phyloP scores from a whole-genome alignment of 2,329 filamentous ascomycete species.

The Aspergillus texensis region DNA sequence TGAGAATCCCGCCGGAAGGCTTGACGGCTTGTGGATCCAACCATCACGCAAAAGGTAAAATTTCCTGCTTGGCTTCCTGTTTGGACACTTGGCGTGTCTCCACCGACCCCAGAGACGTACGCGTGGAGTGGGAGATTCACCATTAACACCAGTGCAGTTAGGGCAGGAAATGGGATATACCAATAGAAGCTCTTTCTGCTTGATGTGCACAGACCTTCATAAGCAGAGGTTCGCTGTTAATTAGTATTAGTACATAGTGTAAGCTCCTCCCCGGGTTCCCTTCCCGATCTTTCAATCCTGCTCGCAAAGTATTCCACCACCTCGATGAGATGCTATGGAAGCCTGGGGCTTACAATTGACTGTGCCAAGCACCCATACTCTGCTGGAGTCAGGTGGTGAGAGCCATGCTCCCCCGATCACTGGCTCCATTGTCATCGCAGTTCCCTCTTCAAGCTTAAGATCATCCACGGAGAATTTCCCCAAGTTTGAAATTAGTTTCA shows the following conservation, averaged over 20 bases:
- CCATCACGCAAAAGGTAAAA: neutral
- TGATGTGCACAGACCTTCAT: neutral
- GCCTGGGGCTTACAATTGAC: neutral
- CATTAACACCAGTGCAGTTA: neutral
- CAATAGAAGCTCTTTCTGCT: neutral
- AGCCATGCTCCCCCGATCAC: neutral
- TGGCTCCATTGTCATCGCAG: neutral
- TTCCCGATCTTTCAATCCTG: neutral
- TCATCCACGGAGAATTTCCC: neutral
- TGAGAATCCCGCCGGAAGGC: neutral
- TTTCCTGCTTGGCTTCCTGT: constrained; percentile 2
- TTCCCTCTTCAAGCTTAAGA: neutral
- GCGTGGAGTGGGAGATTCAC: too few relatives aligned
- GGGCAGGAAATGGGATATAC: neutral
- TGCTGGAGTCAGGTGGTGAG: neutral
- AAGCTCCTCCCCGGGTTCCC: neutral
- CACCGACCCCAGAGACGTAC: neutral
- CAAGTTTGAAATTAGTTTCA: neutral
- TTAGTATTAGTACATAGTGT: neutral
- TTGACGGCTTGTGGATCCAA: neutral
- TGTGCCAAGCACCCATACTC: neutral
- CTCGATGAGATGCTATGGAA: neutral
- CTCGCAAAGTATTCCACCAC: neutral
- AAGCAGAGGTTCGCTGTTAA: neutral
- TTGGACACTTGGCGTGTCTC: neutral